Evolutionary conservation across 345 rosid species (phyloP), one percentile per base, ranked within the genome.

Genomic region (Isatis tinctoria): DNA sequence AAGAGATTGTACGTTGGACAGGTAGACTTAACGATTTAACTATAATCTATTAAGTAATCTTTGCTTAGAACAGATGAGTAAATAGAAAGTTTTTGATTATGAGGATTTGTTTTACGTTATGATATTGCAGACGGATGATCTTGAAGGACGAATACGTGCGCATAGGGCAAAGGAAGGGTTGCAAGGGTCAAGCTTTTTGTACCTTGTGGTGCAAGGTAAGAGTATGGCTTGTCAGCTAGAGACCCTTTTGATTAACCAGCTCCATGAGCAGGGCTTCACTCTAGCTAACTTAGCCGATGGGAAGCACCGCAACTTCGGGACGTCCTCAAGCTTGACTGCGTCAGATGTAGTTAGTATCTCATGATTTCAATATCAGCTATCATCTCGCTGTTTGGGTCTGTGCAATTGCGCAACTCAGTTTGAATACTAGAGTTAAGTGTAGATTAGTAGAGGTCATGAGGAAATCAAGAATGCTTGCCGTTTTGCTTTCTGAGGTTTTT

Each of bases 181-280:
- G 87, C 83, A 80, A 70, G 87, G 74, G 43, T 90, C 96, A 6
- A 78, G 93, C 13, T 95, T 95, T 77, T 58, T 92, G 16, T 95
- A 92, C 85, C 83, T 90, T 51, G 40, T 65, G 32, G 97, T 95
- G 36, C 85, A 89, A 1, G 99, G 99, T 74, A 95, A 95, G 84
- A 95, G 97, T 83, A 53, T 86, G 2, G 99, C 97, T 35, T 92
- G 97, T 79, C 96, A 86, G 80, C 79, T 95, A 30, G 99, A 95
- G 82, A 95, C 99, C 14, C 96, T 95, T 70, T 85, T 95, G 57
- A 85, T 95, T 78, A 90, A 95, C 84, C 97, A 92, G 79, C 91
- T 92, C 40, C 83, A 79, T 4, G 73, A 67, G 20, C 87, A 70
- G 41, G 97, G 97, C 43, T 95, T 83, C 78, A 61, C 74, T 20